phyloP scores from a whole-genome alignment of 2,329 filamentous ascomycete genomes.

The Calonectria hawksworthii region DNA sequence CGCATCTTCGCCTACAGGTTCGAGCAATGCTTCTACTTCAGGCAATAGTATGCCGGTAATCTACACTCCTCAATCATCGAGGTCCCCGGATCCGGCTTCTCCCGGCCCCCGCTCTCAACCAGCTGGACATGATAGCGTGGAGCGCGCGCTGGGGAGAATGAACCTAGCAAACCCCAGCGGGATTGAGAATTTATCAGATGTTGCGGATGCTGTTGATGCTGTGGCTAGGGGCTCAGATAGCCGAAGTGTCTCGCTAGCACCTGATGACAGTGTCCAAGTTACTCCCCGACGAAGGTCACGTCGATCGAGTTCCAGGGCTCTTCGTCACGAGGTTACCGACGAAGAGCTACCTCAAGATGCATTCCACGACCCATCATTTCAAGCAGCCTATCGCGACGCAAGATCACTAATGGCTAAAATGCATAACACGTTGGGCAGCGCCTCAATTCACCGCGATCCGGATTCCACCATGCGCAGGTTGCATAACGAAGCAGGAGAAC shows the following conservation, averaged over 20 bases:
- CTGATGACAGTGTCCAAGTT: conserved; percentile 9
- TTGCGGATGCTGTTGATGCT: conserved; percentile 23
- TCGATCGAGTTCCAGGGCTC: conserved; percentile 25
- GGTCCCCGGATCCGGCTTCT: conserved; percentile 20
- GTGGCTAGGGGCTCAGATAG: conserved; percentile 24
- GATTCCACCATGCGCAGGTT: conserved; percentile 57
- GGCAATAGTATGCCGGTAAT: neutral
- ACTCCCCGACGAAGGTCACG: conserved; percentile 26
- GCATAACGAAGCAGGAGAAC: conserved; percentile 45
- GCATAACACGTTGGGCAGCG: conserved; percentile 50
- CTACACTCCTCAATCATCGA: conserved; percentile 35
- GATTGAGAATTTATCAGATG: neutral
- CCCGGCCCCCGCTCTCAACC: neutral
- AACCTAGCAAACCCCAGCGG: conserved; percentile 24
- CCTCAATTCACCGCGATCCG: conserved; percentile 50
- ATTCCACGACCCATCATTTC: conserved; percentile 54
- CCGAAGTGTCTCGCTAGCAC: conserved; percentile 24
- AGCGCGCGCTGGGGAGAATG: conserved; percentile 18
- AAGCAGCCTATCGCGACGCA: conserved; percentile 51
- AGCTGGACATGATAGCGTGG: neutral
- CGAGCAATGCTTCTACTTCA: neutral
- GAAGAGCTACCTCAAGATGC: conserved; percentile 52
- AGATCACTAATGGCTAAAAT: conserved; percentile 50
- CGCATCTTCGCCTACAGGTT: neutral
- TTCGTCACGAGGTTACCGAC: conserved; percentile 43